Base-by-base conservation (phyloP, 176 grass and related monocot genomes). In the Cenchrus fungigraminus region DNA sequence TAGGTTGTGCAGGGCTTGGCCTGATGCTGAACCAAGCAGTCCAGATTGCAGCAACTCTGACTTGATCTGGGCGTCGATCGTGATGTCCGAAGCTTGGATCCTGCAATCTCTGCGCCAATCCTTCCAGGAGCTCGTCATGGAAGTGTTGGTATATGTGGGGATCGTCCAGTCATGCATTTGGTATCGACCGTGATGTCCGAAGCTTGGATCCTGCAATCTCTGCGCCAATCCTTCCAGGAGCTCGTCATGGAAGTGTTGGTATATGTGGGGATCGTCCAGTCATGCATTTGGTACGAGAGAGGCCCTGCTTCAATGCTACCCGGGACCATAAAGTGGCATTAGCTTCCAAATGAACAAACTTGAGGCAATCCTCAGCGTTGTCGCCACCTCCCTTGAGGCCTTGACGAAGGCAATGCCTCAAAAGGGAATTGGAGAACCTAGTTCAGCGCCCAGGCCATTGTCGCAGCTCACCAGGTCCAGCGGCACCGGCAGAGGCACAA, bases 211-310 rank as follows among this genome's bases (percentile, higher is more conserved):
- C 15, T 22, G 52, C 53, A 77, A 2, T 60, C 79, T n/a, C 0
- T 17, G 50, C 5, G 50, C 78, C 78, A 81, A 49, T 81, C 64
- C 28, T 55, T 43, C 29, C 16, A 81, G 3, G 78, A 68, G 47
- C 0, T 31, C 1, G 64, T 81, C 49, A 81, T 81, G 1, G 16
- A 6, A 10, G 45, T 12, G 64, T 81, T 81, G 78, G 44, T 81
- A 9, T 32, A 81, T 56, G 64, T 56, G 78, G 31, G 0, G 62
- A 67, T 40, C 9, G 25, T 12, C 61, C 78, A 67, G 62, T 67
- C 28, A 12, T 66, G 44, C 59, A 65, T 74, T 49, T 45, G 44
- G 44, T 6, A 45, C 6, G 4, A 6, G 44, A 0, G 4, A 45
- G 44, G 7, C 44, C 44, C 44, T 45, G 7, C 44, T 45, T 45